A percentile compares a stretch with the other conserved stretches of the same genome.
phyloP scores from a whole-genome alignment of 139 green algal genomes.

The Volvox africanus region DNA sequence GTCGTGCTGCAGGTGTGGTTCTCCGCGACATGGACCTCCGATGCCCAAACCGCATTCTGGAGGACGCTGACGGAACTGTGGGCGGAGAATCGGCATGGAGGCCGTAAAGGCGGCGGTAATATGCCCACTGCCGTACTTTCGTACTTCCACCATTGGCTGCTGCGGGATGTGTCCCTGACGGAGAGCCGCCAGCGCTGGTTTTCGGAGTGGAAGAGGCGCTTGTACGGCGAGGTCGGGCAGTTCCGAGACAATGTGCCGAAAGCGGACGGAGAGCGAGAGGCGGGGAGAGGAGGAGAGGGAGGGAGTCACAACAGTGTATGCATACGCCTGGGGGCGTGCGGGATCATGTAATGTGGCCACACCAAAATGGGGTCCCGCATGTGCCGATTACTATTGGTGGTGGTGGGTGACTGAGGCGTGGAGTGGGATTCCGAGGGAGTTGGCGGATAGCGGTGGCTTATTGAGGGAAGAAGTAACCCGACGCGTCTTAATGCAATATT shows the following conservation, averaged over 20 bases:
- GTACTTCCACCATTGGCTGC: conserved; percentile 55
- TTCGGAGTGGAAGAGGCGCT: neutral
- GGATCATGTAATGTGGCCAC: neutral
- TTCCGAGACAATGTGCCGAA: too few species aligned
- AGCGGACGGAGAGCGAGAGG: conserved; percentile 21
- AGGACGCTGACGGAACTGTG: conserved; percentile 29
- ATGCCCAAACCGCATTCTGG: conserved; percentile 49
- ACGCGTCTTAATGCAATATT: too few species aligned
- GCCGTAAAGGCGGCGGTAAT: too few species aligned
- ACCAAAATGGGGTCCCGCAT: neutral
- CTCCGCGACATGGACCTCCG: conserved; percentile 53
- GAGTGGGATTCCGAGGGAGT: too few species aligned
- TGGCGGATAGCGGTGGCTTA: too few species aligned
- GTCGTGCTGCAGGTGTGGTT: conserved; percentile 65
- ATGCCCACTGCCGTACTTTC: neutral
- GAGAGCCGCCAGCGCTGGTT: conserved; percentile 23
- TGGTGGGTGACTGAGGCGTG: too few species aligned
- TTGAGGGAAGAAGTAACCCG: too few species aligned
- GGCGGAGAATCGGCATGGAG: too few species aligned
- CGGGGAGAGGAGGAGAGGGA: neutral
- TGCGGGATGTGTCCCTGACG: conserved; percentile 30
- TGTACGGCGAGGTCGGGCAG: conserved; percentile 18
- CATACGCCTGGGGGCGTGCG: neutral
- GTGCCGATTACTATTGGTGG: neutral
- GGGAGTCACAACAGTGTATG: neutral